Base-by-base conservation (phyloP, 306 rosid genomes). In the Lathyrus sativus region DNA sequence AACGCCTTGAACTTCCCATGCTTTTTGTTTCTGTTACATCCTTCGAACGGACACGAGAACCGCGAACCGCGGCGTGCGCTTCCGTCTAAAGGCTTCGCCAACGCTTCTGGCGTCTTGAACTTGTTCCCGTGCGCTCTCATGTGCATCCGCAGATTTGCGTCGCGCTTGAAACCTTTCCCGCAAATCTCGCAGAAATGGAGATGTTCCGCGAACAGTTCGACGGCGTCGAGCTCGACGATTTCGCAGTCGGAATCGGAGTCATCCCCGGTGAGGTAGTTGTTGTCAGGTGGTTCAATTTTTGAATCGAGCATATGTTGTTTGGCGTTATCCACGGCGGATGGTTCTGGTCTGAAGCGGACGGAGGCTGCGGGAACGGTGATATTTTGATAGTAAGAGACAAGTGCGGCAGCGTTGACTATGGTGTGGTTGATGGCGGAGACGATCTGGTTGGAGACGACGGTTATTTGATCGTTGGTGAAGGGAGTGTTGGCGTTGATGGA, bases 121-220 rank as follows among this genome's bases (percentile, higher is more conserved):
- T 54, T 79, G 59, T 89, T 78, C 6, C 98, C 98, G 70, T 92
- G 98, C 2, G 98, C 96, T 4, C 98, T 78, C 98, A 86, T 92
- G 71, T 92, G 98, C 96, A 92, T 89, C 33, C 98, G 78, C 65
- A 92, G 77, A 53, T 92, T 92, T 65, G 98, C 98, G 37, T 92
- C 98, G 1, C 98, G 92, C 72, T 83, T 85, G 83, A 92, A 92
- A 0, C 95, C 98, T 49, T 92, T 92, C 9, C 98, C 98, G 62
- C 98, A 92, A 19, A 89, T 86, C 66, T 92, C 96, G 69, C 98
- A 92, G 79, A 86, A 83, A 60, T 92, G 98, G 45, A 86, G 49
- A 80, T 86, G 91, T 72, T 89, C 91, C 2, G 86, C 95, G 4
- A 92, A 89, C 50, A 92, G 24, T 39, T 92, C 93, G 63, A 82